phyloP scores from a whole-genome alignment of 371 early-diverging fungal species.

The Mucor saturninus region DNA sequence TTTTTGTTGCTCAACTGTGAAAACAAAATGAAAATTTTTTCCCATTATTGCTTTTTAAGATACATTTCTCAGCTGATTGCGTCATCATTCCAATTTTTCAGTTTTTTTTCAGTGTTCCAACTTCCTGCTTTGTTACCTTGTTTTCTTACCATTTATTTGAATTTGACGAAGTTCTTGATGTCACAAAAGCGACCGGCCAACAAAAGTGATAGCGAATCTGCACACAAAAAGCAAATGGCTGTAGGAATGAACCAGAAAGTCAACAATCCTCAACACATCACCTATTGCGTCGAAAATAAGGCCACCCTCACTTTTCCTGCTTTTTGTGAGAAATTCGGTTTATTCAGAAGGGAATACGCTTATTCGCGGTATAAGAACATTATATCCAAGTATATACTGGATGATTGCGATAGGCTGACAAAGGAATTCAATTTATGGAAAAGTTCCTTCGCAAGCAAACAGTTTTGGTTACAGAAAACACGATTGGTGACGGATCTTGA shows the following conservation, averaged over 20 bases:
- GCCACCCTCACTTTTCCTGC: conserved; percentile 22
- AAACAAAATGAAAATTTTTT: too few species aligned
- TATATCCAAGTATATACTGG: conserved; percentile 16
- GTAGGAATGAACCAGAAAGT: conserved; percentile 12
- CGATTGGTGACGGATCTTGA: conserved; percentile 23
- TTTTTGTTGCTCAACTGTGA: too few species aligned
- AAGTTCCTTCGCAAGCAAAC: conserved; percentile 23
- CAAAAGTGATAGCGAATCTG: conserved; percentile 21
- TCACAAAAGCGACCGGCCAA: conserved; percentile 21
- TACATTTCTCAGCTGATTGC: too few species aligned
- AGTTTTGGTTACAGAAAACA: conserved; percentile 23
- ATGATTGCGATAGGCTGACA: conserved; percentile 15
- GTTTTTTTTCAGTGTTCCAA: too few species aligned
- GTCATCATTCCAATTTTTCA: too few species aligned
- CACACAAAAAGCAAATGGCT: conserved; percentile 17
- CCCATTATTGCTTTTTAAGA: too few species aligned
- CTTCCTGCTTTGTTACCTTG: neutral
- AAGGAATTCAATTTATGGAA: conserved; percentile 22
- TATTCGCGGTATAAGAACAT: conserved; percentile 23
- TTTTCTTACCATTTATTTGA: conserved; percentile 19
- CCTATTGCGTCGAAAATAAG: conserved; percentile 23
- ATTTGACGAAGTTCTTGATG: conserved; percentile 18
- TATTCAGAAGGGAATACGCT: conserved; percentile 20
- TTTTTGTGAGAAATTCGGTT: conserved; percentile 21
- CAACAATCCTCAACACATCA: conserved; percentile 21